phyloP scores from a whole-genome alignment of 1,139 yeast genomes.

The Blastobotrys serpentis region DNA sequence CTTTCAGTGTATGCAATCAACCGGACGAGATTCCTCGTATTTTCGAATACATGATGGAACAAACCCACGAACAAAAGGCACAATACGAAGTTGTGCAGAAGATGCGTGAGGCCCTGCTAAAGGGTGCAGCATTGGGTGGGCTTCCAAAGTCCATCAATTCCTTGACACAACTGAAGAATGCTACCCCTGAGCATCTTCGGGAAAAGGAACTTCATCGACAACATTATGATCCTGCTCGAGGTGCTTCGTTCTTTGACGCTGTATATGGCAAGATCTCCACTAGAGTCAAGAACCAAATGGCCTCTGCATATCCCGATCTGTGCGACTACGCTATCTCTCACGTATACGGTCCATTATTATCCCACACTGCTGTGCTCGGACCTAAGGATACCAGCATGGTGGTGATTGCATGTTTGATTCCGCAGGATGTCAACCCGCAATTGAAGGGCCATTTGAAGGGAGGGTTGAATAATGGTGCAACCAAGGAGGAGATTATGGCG shows the following conservation, averaged over 20 bases:
- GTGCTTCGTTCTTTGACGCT: constrained; percentile 68
- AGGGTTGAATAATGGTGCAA: constrained; percentile 76
- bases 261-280: constrained; percentile 73
- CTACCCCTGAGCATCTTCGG: constrained; percentile 56
- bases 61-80: constrained; percentile 28
- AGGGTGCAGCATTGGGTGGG: constrained; percentile 76
- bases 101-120: constrained; percentile 72
- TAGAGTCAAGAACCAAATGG: constrained; percentile 66
- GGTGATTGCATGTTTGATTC: constrained; percentile 76
- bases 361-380: constrained; percentile 60
- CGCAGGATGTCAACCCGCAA: constrained; percentile 95
- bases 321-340: constrained; percentile 71
- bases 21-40: constrained; percentile 78
- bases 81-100: constrained; percentile 49
- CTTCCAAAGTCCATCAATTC: constrained; percentile 84
- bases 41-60: constrained; percentile 69
- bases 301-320: constrained; percentile 78
- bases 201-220: constrained; percentile 35
- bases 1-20: constrained; percentile 75
- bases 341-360: constrained; percentile 75
- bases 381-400: constrained; percentile 76
- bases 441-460: constrained; percentile 87
- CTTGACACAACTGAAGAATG: constrained; percentile 59
- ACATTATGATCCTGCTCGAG: constrained; percentile 34
- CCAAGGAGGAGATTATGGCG: constrained; percentile 59